A percentile compares a stretch with the other conserved stretches of the same genome.
Evolutionary conservation across 1,139 yeast genomes (phyloP).

Genomic region (Hyphopichia khmerensis): DNA sequence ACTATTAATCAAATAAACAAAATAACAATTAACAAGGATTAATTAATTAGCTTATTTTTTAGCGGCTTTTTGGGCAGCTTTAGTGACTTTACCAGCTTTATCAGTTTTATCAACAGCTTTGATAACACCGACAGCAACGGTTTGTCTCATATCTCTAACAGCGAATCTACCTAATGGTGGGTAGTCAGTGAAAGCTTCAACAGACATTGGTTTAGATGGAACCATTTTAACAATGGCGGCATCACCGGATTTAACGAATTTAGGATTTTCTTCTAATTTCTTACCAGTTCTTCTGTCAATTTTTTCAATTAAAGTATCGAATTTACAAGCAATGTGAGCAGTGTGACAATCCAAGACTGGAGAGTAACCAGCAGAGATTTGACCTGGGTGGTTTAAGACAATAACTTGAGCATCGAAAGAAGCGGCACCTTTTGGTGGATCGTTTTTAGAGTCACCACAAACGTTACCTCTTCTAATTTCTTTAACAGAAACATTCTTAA

Average conservation of each 20-base stretch:
- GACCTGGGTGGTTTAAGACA: conserved; percentile 93
- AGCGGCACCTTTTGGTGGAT: conserved; percentile 81
- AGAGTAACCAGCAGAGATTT: conserved; percentile 89
- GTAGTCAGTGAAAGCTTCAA: conserved; percentile 88
- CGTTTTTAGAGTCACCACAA: conserved; percentile 94
- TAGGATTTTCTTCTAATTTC: conserved; percentile 78
- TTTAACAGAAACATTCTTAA: conserved; percentile 91
- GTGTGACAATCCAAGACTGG: conserved; percentile 95
- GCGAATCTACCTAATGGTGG: conserved; percentile 99
- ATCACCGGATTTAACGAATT: conserved; percentile 90
- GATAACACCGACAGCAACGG: conserved; percentile 99
- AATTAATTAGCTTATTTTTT: conserved; percentile 69
- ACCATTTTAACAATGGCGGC: conserved; percentile 84
- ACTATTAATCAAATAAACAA: neutral
- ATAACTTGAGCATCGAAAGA: conserved; percentile 89
- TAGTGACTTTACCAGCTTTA: conserved; percentile 98
- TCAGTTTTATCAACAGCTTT: conserved; percentile 95
- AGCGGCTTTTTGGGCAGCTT: conserved; percentile 98
- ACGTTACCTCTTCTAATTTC: conserved; percentile 96
- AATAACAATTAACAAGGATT: neutral
- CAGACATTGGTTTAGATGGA: conserved; percentile 91
- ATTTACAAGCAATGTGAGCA: conserved; percentile 92
- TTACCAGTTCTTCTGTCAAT: conserved; percentile 95
- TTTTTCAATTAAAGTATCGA: conserved; percentile 81
- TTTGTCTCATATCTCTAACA: conserved; percentile 99